Conservation (phyloP, 2,329 filamentous ascomycete species). For the Malbranchea cinnamomea region DNA sequence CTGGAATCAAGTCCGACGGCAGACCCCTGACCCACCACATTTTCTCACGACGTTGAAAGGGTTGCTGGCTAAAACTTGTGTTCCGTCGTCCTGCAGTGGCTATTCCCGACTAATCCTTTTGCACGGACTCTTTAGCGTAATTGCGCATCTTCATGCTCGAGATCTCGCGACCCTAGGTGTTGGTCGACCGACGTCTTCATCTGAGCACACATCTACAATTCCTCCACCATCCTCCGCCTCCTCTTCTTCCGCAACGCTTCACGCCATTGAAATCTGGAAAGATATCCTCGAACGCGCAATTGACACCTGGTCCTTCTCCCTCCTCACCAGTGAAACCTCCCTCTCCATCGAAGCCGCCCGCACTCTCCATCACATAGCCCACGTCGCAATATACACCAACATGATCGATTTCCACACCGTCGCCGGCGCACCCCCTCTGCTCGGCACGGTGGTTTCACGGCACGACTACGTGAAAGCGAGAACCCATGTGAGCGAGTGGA, state of each 20-base stretch:
- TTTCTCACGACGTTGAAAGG: conserved; percentile 14
- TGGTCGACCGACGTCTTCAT: conserved; percentile 6
- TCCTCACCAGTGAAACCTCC: conserved; percentile 14
- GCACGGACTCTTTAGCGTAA: conserved; percentile 16
- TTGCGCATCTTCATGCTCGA: conserved; percentile 14
- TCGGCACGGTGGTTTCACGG: conserved; percentile 10
- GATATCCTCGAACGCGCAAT: conserved; percentile 15
- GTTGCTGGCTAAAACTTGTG: conserved; percentile 12
- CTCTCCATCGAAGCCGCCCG: conserved; percentile 13
- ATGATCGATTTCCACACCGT: conserved; percentile 17
- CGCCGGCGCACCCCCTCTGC: conserved; percentile 14
- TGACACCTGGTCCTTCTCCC: conserved; percentile 17
- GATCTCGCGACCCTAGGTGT: conserved; percentile 13
- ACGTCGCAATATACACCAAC: conserved; percentile 15
- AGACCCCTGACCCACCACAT: conserved; percentile 11
- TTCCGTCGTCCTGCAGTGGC: conserved; percentile 13
- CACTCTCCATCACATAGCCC: conserved; percentile 15
- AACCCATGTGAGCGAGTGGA: conserved; percentile 13
- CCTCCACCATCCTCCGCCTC: conserved; percentile 5
- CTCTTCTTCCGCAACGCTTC: conserved; percentile 5
- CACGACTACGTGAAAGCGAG: conserved; percentile 11
- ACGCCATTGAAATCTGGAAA: conserved; percentile 13
- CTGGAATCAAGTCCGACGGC: conserved; percentile 12
- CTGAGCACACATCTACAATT: conserved; percentile 1
- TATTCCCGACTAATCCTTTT: conserved; percentile 15